phyloP scores from a whole-genome alignment of 2,329 filamentous ascomycete genomes.

The Monosporascus sp. region DNA sequence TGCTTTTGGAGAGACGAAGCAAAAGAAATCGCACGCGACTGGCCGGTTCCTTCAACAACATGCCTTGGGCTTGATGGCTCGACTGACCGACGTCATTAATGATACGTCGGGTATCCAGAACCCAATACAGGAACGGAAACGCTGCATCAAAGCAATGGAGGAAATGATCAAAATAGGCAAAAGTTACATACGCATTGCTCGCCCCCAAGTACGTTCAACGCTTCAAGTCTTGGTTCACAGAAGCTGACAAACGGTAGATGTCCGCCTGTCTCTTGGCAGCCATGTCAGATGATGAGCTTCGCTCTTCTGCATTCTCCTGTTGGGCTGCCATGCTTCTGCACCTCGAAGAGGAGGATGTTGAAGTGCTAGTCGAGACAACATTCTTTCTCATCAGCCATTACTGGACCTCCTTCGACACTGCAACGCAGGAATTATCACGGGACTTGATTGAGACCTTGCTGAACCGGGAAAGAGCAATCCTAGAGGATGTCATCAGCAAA shows the following conservation, averaged over 20 bases:
- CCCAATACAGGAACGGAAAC: slow-evolving; percentile 61
- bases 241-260: slow-evolving; percentile 50
- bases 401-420: slow-evolving; percentile 63
- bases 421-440: slow-evolving; percentile 54
- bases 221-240: neutral
- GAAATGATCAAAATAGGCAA: slow-evolving; percentile 79
- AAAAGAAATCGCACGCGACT: slow-evolving; percentile 52
- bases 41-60: slow-evolving; percentile 75
- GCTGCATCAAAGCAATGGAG: slow-evolving; percentile 76
- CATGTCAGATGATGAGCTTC: slow-evolving; percentile 67
- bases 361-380: slow-evolving; percentile 77
- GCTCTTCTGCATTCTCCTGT: slow-evolving; percentile 71
- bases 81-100: slow-evolving; percentile 74
- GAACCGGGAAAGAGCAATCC: slow-evolving; percentile 51
- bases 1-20: slow-evolving; percentile 36
- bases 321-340: slow-evolving; percentile 76
- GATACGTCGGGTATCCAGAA: slow-evolving; percentile 51
- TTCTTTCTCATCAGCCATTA: slow-evolving; percentile 81
- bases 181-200: slow-evolving; percentile 66
- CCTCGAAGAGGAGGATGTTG: slow-evolving; percentile 73
- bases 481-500: slow-evolving; percentile 64
- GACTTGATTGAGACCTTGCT: slow-evolving; percentile 61
- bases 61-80: slow-evolving; percentile 79
- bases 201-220: slow-evolving; percentile 67
- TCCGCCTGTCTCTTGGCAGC: slow-evolving; percentile 88